Conservation (phyloP, 768 basidiomycete genomes). For the Agrocybe pediades region DNA sequence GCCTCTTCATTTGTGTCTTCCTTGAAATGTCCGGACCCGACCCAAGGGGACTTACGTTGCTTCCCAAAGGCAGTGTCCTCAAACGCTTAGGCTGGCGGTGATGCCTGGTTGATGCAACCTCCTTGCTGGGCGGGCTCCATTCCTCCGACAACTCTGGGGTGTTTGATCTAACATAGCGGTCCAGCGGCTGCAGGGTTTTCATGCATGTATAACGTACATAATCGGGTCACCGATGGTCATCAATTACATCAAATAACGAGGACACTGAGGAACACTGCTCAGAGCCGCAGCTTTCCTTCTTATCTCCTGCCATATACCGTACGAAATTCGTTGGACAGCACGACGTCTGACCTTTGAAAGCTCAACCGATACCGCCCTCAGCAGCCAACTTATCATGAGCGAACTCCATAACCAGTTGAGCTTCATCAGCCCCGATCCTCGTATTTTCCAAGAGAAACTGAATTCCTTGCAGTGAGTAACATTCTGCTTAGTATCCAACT, state of each 20-base stretch:
- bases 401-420: conserved; percentile 24
- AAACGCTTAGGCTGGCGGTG: neutral
- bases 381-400: conserved; percentile 24
- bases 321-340: too few species aligned
- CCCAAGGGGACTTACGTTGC: too few species aligned
- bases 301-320: too few species aligned
- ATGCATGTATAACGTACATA: too few species aligned
- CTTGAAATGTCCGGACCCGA: too few species aligned
- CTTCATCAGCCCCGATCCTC: conserved; percentile 22
- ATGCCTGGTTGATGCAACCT: neutral
- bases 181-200: neutral
- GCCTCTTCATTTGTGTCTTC: too few species aligned
- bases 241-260: neutral
- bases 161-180: neutral
- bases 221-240: neutral
- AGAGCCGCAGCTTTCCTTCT: neutral
- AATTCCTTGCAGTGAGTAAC: conserved; percentile 22
- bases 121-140: neutral
- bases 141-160: neutral
- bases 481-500: neutral
- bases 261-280: neutral
- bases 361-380: neutral
- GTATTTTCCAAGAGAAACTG: conserved; percentile 21
- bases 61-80: neutral
- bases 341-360: too few species aligned